Conservation (phyloP, 1,284 basidiomycete species). For the Ceratobasidium sp. region DNA sequence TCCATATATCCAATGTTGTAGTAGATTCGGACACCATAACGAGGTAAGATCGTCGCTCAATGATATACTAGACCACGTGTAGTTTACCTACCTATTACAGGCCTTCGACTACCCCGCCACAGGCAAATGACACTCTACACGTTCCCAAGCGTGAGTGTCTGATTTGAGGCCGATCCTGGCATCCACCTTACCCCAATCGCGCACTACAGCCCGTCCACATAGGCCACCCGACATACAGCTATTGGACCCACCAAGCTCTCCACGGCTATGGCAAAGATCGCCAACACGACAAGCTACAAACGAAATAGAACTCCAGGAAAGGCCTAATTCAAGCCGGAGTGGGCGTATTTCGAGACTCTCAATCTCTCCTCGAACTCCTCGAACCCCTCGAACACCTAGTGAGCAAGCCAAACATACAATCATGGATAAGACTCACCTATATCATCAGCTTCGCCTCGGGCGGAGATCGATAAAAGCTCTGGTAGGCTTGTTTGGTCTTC, state of each 20-base stretch:
- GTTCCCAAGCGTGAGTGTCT: constrained; percentile 5
- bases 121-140: constrained; percentile 5
- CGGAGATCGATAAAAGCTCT: background rate
- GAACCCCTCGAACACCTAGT: background rate
- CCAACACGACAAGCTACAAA: constrained; percentile 16
- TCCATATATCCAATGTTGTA: background rate
- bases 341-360: background rate
- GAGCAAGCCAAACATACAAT: background rate
- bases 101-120: constrained; percentile 11
- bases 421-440: background rate
- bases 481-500: background rate
- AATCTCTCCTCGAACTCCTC: constrained; percentile 2
- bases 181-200: background rate
- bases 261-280: constrained; percentile 23
- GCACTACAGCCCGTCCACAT: background rate
- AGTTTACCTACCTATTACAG: background rate
- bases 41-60: background rate
- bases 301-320: constrained; percentile 6
- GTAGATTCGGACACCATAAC: background rate
- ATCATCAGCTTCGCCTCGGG: background rate
- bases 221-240: constrained; percentile 11
- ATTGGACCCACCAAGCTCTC: background rate
- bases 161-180: background rate
- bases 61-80: background rate
- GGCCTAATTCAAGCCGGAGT: background rate